These are phyloP conservation scores for Pseudogymnoascus pannorum DNA, from an alignment of 2,329 filamentous ascomycete genomes.

Conservation along the genomic window DNA sequence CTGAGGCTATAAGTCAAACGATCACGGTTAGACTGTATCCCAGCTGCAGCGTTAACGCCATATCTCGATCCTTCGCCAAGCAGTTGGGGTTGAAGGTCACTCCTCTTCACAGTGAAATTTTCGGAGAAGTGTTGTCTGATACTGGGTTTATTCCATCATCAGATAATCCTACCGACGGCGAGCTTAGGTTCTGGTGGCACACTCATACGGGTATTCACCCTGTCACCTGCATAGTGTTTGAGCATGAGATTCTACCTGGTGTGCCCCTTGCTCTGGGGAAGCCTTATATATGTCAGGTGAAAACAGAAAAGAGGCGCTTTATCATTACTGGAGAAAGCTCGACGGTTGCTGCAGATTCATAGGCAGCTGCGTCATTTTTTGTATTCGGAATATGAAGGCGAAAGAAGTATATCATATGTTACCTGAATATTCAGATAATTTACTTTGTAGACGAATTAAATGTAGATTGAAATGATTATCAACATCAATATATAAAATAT, in stretches of 20 bases:
- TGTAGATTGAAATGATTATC: neutral
- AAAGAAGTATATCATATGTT: neutral
- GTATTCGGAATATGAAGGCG: neutral
- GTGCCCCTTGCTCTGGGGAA: neutral
- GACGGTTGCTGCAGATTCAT: neutral
- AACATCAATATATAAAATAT: neutral
- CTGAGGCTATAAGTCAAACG: neutral
- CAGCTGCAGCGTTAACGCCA: neutral
- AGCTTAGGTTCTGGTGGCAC: constrained; percentile 3
- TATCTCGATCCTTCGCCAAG: neutral
- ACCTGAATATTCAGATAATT: neutral
- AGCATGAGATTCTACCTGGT: neutral
- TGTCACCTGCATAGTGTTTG: neutral
- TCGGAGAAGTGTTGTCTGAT: neutral
- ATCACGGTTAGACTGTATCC: neutral
- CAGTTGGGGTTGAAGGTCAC: neutral
- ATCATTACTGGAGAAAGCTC: neutral
- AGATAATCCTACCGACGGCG: neutral
- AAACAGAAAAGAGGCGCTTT: neutral
- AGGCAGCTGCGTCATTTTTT: neutral
- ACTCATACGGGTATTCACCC: neutral
- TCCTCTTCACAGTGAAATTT: neutral
- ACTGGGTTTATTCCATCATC: neutral
- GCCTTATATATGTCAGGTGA: neutral
- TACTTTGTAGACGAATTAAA: neutral